Evolutionary conservation across 2,329 filamentous ascomycete species (phyloP).

Genomic region (Pseudogymnoascus sp.): DNA sequence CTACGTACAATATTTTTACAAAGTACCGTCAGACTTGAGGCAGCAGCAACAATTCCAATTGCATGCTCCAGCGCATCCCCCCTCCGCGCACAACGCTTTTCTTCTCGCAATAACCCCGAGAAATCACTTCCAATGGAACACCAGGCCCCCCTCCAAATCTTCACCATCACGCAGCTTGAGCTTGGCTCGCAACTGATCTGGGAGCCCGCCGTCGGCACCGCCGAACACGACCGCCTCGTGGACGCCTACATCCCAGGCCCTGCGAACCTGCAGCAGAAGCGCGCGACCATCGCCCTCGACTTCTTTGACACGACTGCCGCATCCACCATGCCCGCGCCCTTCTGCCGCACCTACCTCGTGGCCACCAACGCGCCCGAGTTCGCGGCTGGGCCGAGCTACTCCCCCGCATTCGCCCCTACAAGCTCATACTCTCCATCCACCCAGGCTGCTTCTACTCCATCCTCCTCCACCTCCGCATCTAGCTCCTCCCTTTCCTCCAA

Average conservation of each 20-base stretch:
- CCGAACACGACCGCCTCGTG: constrained; percentile 54
- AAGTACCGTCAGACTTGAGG: not conserved
- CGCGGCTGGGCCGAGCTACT: constrained; percentile 31
- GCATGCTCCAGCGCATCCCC: not conserved
- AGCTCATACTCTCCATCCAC: constrained; percentile 28
- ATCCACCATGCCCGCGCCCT: constrained; percentile 48
- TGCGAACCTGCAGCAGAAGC: constrained; percentile 49
- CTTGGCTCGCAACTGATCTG: constrained; percentile 54
- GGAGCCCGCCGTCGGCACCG: constrained; percentile 54
- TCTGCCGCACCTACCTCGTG: constrained; percentile 35
- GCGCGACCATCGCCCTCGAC: constrained; percentile 48
- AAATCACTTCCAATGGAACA: not conserved
- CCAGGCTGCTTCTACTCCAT: constrained; percentile 36
- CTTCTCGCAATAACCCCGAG: not conserved
- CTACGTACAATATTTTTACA: constrained; percentile 5
- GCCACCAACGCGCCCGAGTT: constrained; percentile 19
- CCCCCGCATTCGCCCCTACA: constrained; percentile 43
- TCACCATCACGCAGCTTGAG: constrained; percentile 49
- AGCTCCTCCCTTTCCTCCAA: not conserved
- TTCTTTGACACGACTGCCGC: constrained; percentile 51
- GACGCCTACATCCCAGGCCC: constrained; percentile 48
- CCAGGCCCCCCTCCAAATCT: not conserved
- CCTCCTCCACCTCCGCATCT: constrained; percentile 21
- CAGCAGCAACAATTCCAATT: not conserved
- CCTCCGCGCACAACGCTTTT: not conserved